Conservation (phyloP, 441 rosid species). For the Erodium trifolium region DNA sequence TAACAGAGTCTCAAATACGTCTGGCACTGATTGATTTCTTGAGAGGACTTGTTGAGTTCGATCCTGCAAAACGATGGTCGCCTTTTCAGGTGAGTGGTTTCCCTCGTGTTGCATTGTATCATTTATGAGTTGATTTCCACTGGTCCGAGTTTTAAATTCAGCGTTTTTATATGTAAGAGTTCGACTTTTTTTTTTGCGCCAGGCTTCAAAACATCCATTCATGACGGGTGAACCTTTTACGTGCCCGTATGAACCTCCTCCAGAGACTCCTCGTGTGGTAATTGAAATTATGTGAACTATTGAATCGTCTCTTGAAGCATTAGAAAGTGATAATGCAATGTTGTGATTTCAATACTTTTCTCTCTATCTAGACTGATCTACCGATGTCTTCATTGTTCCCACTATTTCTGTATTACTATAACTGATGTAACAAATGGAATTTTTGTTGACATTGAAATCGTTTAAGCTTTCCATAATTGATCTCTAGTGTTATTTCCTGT, state of each 20-base stretch:
- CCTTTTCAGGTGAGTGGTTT: slow-evolving; percentile 75
- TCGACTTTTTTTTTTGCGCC: slow-evolving; percentile 25
- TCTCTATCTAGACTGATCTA: not conserved
- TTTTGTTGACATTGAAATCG: not conserved
- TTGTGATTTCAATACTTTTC: slow-evolving; percentile 11
- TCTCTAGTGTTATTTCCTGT: not conserved
- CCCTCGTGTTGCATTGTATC: slow-evolving; percentile 12
- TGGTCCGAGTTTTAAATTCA: slow-evolving; percentile 12
- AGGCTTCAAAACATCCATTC: slow-evolving; percentile 99
- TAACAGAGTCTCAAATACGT: slow-evolving; percentile 77
- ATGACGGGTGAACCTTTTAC: slow-evolving; percentile 98
- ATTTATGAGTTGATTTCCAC: slow-evolving; percentile 3
- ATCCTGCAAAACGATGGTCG: slow-evolving; percentile 99
- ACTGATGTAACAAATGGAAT: not conserved
- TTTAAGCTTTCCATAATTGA: not conserved
- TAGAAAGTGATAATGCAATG: not conserved
- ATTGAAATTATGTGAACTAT: slow-evolving; percentile 21
- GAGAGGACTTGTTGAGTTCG: slow-evolving; percentile 97
- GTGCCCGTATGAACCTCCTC: slow-evolving; percentile 77
- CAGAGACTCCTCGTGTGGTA: slow-evolving; percentile 84
- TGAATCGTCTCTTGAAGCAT: slow-evolving; percentile 7
- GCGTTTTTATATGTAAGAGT: slow-evolving; percentile 10
- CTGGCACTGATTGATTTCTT: slow-evolving; percentile 93
- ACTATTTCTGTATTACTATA: slow-evolving; percentile 6
- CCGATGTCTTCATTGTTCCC: not conserved